These are phyloP conservation scores for Triticum urartu DNA, from an alignment of 176 grass and related monocot genomes.

Conservation along the genomic window DNA sequence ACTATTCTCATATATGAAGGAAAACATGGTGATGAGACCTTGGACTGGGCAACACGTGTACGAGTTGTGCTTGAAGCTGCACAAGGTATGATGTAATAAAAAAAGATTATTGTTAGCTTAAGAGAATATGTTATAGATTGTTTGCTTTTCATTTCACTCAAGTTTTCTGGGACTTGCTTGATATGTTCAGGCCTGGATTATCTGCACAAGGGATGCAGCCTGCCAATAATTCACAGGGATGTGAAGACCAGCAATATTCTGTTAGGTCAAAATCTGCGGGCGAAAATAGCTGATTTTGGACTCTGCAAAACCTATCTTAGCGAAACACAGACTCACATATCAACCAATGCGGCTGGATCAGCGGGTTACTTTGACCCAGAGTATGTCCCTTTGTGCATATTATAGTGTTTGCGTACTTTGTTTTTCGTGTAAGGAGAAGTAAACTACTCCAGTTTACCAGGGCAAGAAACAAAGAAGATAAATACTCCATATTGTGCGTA, in stretches of 20 bases:
- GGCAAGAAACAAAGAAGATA: not conserved
- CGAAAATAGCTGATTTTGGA: conserved; percentile 49
- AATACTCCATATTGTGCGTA: not conserved
- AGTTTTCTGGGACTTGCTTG: not conserved
- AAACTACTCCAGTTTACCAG: not conserved
- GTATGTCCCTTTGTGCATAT: conserved; percentile 13
- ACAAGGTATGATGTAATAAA: conserved; percentile 25
- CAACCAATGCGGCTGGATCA: conserved; percentile 10
- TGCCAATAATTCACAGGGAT: conserved; percentile 50
- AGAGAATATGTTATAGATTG: not conserved
- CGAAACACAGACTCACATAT: not conserved
- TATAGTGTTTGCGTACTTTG: not conserved
- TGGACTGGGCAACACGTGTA: conserved; percentile 31
- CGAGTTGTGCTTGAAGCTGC: conserved; percentile 20
- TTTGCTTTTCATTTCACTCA: not conserved
- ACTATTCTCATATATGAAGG: conserved; percentile 13
- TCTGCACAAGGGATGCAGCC: conserved; percentile 42
- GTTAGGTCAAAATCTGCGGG: conserved; percentile 28
- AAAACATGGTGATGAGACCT: not conserved
- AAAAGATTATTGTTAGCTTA: not conserved
- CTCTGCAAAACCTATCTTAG: conserved; percentile 20
- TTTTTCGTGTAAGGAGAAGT: not conserved
- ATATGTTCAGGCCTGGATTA: conserved; percentile 16
- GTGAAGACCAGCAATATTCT: conserved; percentile 54
- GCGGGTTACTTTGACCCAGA: conserved; percentile 50